Evolutionary conservation across 805 yeast species (phyloP).

Genomic region (Metschnikowia lachancei): DNA sequence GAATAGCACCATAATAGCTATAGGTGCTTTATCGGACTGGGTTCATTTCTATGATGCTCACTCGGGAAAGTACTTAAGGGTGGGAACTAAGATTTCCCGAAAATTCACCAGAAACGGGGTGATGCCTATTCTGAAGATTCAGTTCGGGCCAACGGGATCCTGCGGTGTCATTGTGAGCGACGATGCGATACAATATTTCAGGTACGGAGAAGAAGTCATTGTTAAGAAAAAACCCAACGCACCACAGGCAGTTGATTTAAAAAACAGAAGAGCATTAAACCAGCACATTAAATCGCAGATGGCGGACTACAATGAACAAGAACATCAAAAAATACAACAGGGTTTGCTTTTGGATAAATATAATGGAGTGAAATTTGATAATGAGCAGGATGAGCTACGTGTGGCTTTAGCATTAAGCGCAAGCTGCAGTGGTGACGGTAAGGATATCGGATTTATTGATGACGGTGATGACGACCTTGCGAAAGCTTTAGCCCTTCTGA

Average conservation of each 20-base stretch:
- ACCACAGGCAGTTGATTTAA: constrained; percentile 17
- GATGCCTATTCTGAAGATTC: constrained; percentile 18
- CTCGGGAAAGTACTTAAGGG: constrained; percentile 20
- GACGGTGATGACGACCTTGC: constrained; percentile 29
- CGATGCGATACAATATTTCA: constrained; percentile 19
- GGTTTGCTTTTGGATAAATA: constrained; percentile 40
- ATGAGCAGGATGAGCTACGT: constrained; percentile 28
- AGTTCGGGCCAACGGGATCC: constrained; percentile 16
- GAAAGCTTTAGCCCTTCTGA: constrained; percentile 14
- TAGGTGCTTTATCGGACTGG: constrained; percentile 21
- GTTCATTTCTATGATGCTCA: constrained; percentile 22
- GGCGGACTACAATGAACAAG: constrained; percentile 35
- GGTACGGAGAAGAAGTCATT: constrained; percentile 14
- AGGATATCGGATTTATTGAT: constrained; percentile 10
- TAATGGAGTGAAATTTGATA: constrained; percentile 41
- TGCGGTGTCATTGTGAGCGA: constrained; percentile 20
- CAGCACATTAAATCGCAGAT: constrained; percentile 33
- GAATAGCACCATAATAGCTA: constrained; percentile 31
- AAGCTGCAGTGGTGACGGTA: constrained; percentile 11
- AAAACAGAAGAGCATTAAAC: constrained; percentile 12
- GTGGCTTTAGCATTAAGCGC: constrained; percentile 27
- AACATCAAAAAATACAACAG: constrained; percentile 23
- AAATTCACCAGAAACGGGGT: constrained; percentile 15
- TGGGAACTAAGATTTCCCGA: constrained; percentile 17
- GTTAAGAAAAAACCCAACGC: constrained; percentile 17